These are phyloP conservation scores for Trichosporon asahii DNA, from an alignment of 1,284 basidiomycete species.

Conservation along the genomic window DNA sequence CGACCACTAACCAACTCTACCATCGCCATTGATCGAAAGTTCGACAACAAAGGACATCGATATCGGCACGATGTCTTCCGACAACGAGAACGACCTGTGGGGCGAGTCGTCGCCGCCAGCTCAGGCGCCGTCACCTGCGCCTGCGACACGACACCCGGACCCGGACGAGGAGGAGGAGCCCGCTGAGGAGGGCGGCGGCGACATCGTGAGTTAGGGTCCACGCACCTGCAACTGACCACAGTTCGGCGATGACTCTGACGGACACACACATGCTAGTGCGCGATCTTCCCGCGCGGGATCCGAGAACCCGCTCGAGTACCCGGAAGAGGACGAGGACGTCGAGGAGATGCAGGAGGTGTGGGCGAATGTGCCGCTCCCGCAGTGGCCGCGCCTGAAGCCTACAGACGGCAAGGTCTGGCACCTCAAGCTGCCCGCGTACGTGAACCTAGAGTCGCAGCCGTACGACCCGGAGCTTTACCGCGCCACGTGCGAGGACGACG, in stretches of 20 bases:
- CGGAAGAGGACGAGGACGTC: slow-evolving; percentile 37
- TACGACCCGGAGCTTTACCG: slow-evolving; percentile 46
- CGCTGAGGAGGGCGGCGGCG: slow-evolving; percentile 18
- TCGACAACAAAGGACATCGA: slow-evolving; percentile 8
- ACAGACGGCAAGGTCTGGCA: slow-evolving; percentile 48
- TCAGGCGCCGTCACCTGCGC: slow-evolving; percentile 15
- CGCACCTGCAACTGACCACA: neutral
- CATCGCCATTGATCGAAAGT: neutral
- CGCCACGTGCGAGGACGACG: slow-evolving; percentile 34
- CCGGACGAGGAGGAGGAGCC: slow-evolving; percentile 14
- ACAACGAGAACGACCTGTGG: slow-evolving; percentile 42
- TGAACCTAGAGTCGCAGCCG: slow-evolving; percentile 45
- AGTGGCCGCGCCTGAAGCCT: slow-evolving; percentile 38
- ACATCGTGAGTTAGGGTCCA: slow-evolving; percentile 26
- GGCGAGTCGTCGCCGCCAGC: slow-evolving; percentile 18
- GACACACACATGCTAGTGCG: slow-evolving; percentile 24
- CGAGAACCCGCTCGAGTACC: slow-evolving; percentile 45
- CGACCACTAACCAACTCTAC: neutral
- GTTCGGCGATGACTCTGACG: slow-evolving; percentile 16
- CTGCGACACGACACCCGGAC: slow-evolving; percentile 1
- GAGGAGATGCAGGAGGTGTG: slow-evolving; percentile 30
- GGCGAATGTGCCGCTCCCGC: slow-evolving; percentile 40
- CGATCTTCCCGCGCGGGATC: slow-evolving; percentile 20
- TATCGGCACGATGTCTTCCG: slow-evolving; percentile 33
- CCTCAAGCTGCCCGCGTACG: slow-evolving; percentile 46